Evolutionary conservation across 1,284 basidiomycete genomes (phyloP).

Genomic region (Naganishia albida): DNA sequence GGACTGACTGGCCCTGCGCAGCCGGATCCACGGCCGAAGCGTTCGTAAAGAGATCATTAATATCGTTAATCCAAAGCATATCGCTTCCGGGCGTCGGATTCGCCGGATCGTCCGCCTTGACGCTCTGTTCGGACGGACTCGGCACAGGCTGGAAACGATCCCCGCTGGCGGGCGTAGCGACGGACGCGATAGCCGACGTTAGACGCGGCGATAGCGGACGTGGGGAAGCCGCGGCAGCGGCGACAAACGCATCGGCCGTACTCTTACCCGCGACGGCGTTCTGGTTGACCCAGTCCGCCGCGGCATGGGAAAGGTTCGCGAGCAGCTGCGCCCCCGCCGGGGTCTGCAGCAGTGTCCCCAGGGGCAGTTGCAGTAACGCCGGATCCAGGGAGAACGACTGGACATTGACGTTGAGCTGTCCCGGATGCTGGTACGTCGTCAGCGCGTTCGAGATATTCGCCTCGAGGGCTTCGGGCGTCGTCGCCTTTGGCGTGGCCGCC

Average conservation of each 20-base stretch:
- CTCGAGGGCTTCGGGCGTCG: background rate
- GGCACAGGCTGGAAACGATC: slow-evolving; percentile 24
- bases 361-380: slow-evolving; percentile 26
- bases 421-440: slow-evolving; percentile 15
- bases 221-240: slow-evolving; percentile 17
- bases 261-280: slow-evolving; percentile 24
- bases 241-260: slow-evolving; percentile 25
- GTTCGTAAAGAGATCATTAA: slow-evolving; percentile 30
- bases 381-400: slow-evolving; percentile 31
- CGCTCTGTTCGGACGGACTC: slow-evolving; percentile 16
- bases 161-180: slow-evolving; percentile 11
- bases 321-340: slow-evolving; percentile 34
- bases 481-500: background rate
- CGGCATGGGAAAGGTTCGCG: slow-evolving; percentile 31
- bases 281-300: slow-evolving; percentile 28
- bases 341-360: slow-evolving; percentile 30
- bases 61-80: slow-evolving; percentile 25
- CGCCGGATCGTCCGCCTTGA: background rate
- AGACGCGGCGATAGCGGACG: slow-evolving; percentile 18
- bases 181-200: slow-evolving; percentile 22
- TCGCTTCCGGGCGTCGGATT: slow-evolving; percentile 1
- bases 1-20: background rate
- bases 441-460: slow-evolving; percentile 23
- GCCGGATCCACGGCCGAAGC: slow-evolving; percentile 19
- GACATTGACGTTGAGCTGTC: slow-evolving; percentile 21